Evolutionary conservation across 2,329 filamentous ascomycete genomes (phyloP), one percentile per base, ranked within the genome.

Genomic region (Huntiella abstrusa): DNA sequence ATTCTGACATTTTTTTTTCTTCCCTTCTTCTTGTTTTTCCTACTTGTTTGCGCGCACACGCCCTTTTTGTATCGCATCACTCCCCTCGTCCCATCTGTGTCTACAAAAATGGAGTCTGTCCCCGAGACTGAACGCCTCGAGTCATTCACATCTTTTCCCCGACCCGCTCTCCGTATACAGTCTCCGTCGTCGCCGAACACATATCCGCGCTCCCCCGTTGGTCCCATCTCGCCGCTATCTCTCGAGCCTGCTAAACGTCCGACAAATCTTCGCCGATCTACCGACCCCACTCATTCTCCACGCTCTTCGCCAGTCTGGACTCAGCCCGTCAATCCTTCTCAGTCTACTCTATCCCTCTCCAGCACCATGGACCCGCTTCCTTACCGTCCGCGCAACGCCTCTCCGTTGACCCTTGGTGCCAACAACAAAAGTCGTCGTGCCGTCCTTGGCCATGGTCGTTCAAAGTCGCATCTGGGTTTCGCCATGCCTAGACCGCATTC

Each of bases 71-170:
- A 13, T 41, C 39, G 22, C 22, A 28, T 28, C 22, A 28, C 22
- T 41, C 13, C 11, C n/a, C 45, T 6, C 36, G 13, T n/a, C 19
- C 37, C 19, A 11, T 17, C 15, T 8, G 7, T 12, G n/a, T 22
- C 28, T 41, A 35, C 47, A 60, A 54, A 28, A 54, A 80, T 80
- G 75, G 75, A 80, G 60, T 73, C 75, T 49, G 75, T 80, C 55
- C 75, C 75, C 53, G 75, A 80, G 64, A 76, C 75, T 43, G 73
- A 79, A 64, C 68, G 73, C 52, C 74, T 80, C 69, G 74, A 78
- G 65, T 73, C 73, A 58, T 80, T 79, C 57, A 70, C 67, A 51
- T 62, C 72, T 46, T 69, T 71, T 45, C 72, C 73, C 53, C 62
- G 75, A 34, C 70, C 73, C 35, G 66, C 63, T 28, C 59, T 75